Percentiles rank a stretch among this genome's conserved stretches.
These are phyloP conservation scores for Neckera pumila DNA, from an alignment of 225 moss, liverwort and hornwort species.

Conservation along the genomic window DNA sequence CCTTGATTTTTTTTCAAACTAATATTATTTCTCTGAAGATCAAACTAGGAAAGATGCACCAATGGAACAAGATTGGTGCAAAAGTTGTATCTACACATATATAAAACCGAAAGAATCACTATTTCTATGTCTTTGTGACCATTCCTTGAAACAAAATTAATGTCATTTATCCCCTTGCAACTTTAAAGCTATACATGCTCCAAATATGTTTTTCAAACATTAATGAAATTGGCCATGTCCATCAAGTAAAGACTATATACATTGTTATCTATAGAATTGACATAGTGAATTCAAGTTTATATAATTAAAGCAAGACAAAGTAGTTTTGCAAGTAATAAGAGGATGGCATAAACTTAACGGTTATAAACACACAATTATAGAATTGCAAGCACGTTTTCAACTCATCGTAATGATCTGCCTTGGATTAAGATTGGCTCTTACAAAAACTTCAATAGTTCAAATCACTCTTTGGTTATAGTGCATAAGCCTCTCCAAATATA, in stretches of 20 bases:
- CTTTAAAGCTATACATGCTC: too few relatives aligned
- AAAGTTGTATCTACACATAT: background rate
- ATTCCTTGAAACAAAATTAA: background rate
- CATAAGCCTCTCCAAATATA: background rate
- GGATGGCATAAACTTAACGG: rapidly evolving
- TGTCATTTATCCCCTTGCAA: background rate
- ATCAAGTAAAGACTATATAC: background rate
- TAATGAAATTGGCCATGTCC: background rate
- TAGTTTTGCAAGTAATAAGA: background rate
- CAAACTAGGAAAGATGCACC: background rate
- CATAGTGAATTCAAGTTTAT: background rate
- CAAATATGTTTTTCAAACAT: background rate
- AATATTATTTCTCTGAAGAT: background rate
- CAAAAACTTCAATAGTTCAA: background rate
- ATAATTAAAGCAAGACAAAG: background rate
- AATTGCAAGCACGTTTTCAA: background rate
- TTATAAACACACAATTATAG: background rate
- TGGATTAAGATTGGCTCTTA: background rate
- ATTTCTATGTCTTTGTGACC: background rate
- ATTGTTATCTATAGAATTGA: background rate
- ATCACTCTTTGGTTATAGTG: too few relatives aligned
- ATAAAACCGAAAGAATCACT: too few relatives aligned
- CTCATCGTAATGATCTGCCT: too few relatives aligned
- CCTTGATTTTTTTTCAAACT: background rate
- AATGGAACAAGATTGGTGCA: background rate